These are phyloP conservation scores for Mortierella sp. DNA, from an alignment of 371 early-diverging fungal species.

Conservation along the genomic window DNA sequence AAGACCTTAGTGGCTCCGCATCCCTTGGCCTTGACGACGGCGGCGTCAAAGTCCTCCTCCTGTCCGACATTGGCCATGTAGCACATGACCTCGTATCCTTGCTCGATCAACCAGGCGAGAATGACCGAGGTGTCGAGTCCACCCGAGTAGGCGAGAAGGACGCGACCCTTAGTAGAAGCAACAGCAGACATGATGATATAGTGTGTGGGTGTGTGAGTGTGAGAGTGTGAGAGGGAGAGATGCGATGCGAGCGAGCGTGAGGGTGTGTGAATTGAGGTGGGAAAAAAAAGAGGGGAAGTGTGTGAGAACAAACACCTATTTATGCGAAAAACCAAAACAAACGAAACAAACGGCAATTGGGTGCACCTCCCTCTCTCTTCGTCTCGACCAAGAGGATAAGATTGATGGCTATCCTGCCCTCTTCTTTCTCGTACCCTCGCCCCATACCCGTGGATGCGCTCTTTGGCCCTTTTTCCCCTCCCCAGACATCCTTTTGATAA, in stretches of 20 bases:
- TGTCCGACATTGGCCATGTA: slow-evolving; percentile 99
- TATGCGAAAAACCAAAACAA: not conserved
- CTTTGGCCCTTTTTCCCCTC: slow-evolving; percentile 55
- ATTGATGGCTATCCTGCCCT: not conserved
- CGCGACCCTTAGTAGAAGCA: slow-evolving; percentile 79
- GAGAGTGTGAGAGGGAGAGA: not conserved
- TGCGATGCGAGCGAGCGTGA: not conserved
- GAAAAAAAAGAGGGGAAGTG: not conserved
- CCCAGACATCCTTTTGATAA: not conserved
- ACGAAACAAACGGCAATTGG: too few species aligned
- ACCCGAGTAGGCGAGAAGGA: slow-evolving; percentile 97
- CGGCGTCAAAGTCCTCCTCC: slow-evolving; percentile 98
- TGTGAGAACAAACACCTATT: not conserved
- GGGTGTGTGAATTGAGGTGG: not conserved
- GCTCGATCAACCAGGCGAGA: slow-evolving; percentile 96
- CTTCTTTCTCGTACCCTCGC: not conserved
- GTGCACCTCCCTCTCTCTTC: not conserved
- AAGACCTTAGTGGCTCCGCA: slow-evolving; percentile 96
- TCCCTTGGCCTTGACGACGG: slow-evolving; percentile 89
- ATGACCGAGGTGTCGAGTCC: slow-evolving; percentile 99
- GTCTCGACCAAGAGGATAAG: not conserved
- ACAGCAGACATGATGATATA: slow-evolving; percentile 26
- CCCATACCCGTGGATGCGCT: too few species aligned
- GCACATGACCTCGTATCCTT: slow-evolving; percentile 96
- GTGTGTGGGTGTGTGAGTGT: not conserved